Percentiles rank a stretch among this genome's conserved stretches.
Conservation (phyloP, 2,329 filamentous ascomycete species). For the Clarireedia hainanense region DNA sequence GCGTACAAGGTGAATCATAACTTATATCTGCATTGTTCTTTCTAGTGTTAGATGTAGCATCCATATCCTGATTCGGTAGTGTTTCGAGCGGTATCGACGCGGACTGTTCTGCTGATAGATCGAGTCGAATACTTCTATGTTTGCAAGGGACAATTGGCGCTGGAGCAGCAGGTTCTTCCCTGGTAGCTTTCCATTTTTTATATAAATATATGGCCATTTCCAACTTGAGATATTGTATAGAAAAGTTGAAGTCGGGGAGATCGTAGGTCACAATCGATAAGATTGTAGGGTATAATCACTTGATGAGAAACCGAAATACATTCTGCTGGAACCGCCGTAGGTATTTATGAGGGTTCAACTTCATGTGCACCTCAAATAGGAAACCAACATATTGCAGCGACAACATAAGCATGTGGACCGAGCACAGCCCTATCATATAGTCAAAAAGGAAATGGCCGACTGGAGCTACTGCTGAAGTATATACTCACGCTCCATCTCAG, state of each 20-base stretch:
- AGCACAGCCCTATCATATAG: not conserved
- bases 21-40: not conserved
- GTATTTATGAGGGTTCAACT: not conserved
- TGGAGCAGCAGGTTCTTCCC: not conserved
- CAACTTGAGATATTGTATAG: not conserved
- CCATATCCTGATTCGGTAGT: not conserved
- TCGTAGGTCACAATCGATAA: not conserved
- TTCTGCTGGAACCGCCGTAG: not conserved
- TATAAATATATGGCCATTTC: constrained; percentile 1
- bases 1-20: constrained; percentile 8
- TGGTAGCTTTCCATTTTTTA: constrained; percentile 3
- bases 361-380: not conserved
- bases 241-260: not conserved
- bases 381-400: not conserved
- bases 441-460: not conserved
- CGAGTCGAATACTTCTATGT: not conserved
- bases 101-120: not conserved
- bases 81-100: not conserved
- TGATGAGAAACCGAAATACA: not conserved
- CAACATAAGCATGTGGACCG: not conserved
- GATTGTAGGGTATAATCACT: not conserved
- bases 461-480: not conserved
- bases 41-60: not conserved
- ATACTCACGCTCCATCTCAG: no score
- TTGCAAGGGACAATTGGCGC: not conserved